phyloP scores from a whole-genome alignment of 768 basidiomycete genomes.

The Termitomyces sp. region DNA sequence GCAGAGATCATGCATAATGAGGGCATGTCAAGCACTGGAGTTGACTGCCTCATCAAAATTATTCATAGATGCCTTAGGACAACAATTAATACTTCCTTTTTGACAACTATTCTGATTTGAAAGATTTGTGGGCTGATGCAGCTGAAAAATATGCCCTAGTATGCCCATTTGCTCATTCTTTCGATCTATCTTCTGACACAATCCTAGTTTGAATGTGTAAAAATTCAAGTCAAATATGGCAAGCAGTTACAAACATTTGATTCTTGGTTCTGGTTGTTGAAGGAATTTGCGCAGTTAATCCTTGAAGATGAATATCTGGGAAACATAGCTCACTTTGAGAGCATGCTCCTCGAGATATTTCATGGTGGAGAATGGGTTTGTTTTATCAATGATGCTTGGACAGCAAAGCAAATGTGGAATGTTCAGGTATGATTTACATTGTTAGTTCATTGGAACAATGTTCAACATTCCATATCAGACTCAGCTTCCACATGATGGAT shows the following conservation, averaged over 20 bases:
- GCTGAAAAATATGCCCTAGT: not conserved
- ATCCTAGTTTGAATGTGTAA: not conserved
- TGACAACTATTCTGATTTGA: constrained; percentile 14
- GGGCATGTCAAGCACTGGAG: too few species aligned
- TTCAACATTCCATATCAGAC: too few species aligned
- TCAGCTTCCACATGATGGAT: not conserved
- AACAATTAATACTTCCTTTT: constrained; percentile 16
- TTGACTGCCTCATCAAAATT: too few species aligned
- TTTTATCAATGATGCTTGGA: not conserved
- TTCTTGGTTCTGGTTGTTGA: constrained; percentile 19
- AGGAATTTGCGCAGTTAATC: constrained; percentile 25
- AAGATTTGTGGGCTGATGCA: constrained; percentile 17
- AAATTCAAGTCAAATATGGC: not conserved
- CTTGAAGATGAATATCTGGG: constrained; percentile 20
- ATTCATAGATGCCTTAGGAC: too few species aligned
- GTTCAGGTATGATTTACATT: not conserved
- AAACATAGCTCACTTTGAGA: constrained; percentile 28
- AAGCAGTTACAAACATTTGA: not conserved
- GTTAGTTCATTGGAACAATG: not conserved
- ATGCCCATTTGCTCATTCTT: not conserved
- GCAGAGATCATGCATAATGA: too few species aligned
- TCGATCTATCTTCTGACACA: not conserved
- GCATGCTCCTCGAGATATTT: not conserved
- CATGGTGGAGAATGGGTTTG: not conserved
- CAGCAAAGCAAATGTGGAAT: not conserved